Evolutionary conservation across 169 alveolate species (phyloP).

Genomic region (Eimeria maxima): DNA sequence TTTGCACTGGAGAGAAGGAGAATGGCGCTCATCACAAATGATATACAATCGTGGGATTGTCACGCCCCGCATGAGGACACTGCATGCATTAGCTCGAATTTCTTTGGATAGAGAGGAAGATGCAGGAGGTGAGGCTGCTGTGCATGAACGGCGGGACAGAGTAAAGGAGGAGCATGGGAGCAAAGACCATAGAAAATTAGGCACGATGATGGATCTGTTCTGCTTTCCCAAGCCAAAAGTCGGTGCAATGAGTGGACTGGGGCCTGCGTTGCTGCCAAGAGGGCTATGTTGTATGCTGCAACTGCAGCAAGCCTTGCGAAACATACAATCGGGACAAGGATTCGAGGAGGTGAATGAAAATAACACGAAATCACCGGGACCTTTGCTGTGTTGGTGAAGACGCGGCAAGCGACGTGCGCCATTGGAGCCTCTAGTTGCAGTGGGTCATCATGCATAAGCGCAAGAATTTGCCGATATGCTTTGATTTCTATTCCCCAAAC

Average conservation of each 20-base stretch:
- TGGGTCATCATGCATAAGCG: neutral
- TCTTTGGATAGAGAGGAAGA: neutral
- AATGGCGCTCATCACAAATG: neutral
- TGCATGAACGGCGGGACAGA: neutral
- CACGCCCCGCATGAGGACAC: neutral
- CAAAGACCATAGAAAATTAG: slow-evolving; percentile 60
- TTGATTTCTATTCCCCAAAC: neutral
- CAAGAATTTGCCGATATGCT: neutral
- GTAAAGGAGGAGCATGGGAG: neutral
- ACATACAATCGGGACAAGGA: slow-evolving; percentile 18
- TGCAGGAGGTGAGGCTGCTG: neutral
- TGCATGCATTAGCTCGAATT: neutral
- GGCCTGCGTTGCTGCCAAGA: slow-evolving; percentile 79
- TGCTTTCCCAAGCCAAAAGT: slow-evolving; percentile 41
- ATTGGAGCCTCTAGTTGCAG: neutral
- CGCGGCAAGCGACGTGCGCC: neutral
- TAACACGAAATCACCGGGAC: neutral
- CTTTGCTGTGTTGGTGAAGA: neutral
- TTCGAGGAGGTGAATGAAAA: slow-evolving; percentile 57
- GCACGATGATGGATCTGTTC: slow-evolving; percentile 79
- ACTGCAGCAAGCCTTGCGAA: slow-evolving; percentile 40
- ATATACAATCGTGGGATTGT: neutral
- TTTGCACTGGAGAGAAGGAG: neutral
- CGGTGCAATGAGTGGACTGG: slow-evolving; percentile 47
- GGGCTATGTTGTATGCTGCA: slow-evolving; percentile 53